phyloP scores from a whole-genome alignment of 192 early-diverging fungal genomes.

The Coemansia sp. region DNA sequence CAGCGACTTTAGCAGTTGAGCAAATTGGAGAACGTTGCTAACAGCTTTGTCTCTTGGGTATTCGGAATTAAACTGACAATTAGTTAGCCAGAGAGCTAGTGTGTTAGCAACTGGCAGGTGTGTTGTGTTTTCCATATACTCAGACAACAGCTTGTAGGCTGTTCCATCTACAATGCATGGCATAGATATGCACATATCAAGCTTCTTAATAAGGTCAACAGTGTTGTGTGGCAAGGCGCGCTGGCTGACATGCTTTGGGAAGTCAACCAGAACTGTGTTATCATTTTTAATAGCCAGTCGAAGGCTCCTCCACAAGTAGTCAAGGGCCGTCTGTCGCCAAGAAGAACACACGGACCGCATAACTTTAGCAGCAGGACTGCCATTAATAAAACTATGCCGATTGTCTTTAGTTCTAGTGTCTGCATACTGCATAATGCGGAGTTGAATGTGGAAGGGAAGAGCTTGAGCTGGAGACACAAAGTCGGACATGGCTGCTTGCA shows the following conservation, averaged over 20 bases:
- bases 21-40: neutral
- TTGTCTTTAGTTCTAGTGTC: too few relatives aligned
- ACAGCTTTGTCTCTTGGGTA: neutral
- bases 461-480: neutral
- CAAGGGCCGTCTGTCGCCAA: too few relatives aligned
- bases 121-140: neutral
- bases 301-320: too few relatives aligned
- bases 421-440: neutral
- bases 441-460: neutral
- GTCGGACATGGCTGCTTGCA: neutral
- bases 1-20: neutral
- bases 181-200: neutral
- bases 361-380: too few relatives aligned
- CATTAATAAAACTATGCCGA: too few relatives aligned
- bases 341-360: too few relatives aligned
- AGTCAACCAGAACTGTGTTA: neutral
- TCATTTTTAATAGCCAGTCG: too few relatives aligned
- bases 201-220: neutral
- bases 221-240: neutral
- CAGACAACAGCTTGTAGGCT: neutral
- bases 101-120: neutral
- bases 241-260: neutral
- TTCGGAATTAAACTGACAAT: neutral
- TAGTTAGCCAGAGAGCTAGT: neutral
- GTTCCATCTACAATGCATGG: neutral